Conservation (phyloP, 176 grass and related monocot species). For the Hordeum marinum region DNA sequence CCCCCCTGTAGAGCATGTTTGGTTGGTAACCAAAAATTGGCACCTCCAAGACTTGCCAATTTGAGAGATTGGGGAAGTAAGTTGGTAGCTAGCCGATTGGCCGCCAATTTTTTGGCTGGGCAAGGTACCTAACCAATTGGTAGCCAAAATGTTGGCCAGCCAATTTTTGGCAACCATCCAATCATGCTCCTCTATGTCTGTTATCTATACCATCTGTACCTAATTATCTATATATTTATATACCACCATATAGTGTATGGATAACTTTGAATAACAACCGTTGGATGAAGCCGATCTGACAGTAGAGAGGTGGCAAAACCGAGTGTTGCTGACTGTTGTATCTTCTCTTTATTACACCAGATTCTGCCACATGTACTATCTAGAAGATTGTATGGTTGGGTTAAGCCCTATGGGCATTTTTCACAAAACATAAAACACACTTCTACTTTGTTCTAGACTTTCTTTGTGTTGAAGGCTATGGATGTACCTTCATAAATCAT, state of each 20-base stretch:
- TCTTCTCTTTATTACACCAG: not conserved
- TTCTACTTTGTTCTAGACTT: not conserved
- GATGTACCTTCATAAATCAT: not conserved
- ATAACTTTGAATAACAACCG: not conserved
- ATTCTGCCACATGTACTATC: not conserved
- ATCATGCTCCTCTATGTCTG: not conserved
- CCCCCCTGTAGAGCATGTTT: too few species aligned
- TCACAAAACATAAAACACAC: not conserved
- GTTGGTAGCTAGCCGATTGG: not conserved
- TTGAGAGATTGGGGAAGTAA: not conserved
- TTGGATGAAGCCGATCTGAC: not conserved
- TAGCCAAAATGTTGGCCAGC: not conserved
- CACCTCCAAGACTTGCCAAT: not conserved
- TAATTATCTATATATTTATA: not conserved
- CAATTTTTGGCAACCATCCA: not conserved
- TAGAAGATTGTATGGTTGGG: not conserved
- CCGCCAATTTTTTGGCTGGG: too few species aligned
- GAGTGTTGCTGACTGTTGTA: not conserved
- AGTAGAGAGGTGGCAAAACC: not conserved
- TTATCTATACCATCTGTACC: not conserved
- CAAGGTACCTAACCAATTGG: too few species aligned
- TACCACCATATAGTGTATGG: not conserved
- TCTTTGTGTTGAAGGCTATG: not conserved
- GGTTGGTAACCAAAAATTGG: too few species aligned
- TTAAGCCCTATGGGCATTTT: not conserved